Base-by-base conservation (phyloP, 2,329 filamentous ascomycete species). In the Colletotrichum spinosum region DNA sequence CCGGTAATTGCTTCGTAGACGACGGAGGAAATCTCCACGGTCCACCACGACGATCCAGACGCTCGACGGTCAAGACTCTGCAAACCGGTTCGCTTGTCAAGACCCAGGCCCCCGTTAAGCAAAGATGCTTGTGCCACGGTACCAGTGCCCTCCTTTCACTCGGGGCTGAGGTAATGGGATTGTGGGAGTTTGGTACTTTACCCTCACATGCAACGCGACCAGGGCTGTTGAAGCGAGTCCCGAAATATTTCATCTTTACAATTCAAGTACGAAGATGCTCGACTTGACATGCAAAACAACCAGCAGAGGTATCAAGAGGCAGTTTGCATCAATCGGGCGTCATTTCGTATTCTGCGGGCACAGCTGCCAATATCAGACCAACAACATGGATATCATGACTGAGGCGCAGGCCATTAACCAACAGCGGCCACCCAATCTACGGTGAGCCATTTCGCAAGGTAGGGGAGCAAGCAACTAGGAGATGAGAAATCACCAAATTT, bases 401-500 rank as follows among this genome's bases (percentile, higher is more conserved):
- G 62, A 61, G 62, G 57, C 62, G 62, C 39, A 52, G 55, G 11
- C 25, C 8, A 37, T 25, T n/a, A 48, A 11, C 5, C 17, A 9
- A 25, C 13, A 56, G 45, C 50, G 35, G 45, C n/a, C 35, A 54
- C 11, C 55, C 35, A 46, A 13, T 50, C 6, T 15, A 44, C 42
- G 42, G 42, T 46, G 4, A 46, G n/a, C 54, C 15, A 12, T 38
- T 48, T 12, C 13, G 35, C 34, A 50, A 51, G 41, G 11, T 55
- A 35, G 34, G 44, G 34, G 34, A 44, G 13, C 13, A 8, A 46
- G 17, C 15, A 9, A 37, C 48, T 60, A 54, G 44, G 56, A 60
- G 61, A 60, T 65, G 56, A 65, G 37, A 17, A 39, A 37, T 12
- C 34, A 33, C 61, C 56, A 46, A 53, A 55, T 34, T 55, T 60